Base-by-base conservation (phyloP, 768 basidiomycete species). In the Russula earlei region DNA sequence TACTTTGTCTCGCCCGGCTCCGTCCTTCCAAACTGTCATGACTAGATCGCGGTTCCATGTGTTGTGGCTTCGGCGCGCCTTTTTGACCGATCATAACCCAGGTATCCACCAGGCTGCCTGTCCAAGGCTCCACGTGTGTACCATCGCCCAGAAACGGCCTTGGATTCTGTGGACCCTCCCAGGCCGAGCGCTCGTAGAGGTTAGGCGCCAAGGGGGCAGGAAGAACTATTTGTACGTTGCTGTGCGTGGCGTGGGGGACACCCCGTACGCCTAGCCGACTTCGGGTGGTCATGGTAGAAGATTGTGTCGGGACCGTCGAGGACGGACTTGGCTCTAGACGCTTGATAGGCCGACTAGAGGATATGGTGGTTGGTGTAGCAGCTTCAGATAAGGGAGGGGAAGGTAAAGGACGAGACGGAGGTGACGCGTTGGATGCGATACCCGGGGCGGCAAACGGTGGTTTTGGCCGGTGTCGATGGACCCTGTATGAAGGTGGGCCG, bases 211-310 rank as follows among this genome's bases (percentile, higher is more conserved):
- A 75, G 2, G 85, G 87, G 1, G 78, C 67, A 0, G 87, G 87
- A 4, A 87, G 71, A 15, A 90, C 69, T 50, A 89, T 81, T 62
- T 87, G 79, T 51, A 88, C 69, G 52, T 75, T 75, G 65, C 74
- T 83, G 55, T 78, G 76, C 0, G 76, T 79, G 5, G 74, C 72
- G 64, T 89, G 85, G 20, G 86, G 85, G 1, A 76, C 67, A 33
- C 84, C 84, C 17, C 79, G 75, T 24, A 81, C 64, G 24, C 45
- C 51, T 20, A 43, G 42, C 41, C 52, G 64, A 53, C 63, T 62
- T 51, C 47, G 67, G 58, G 50, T 55, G 49, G 45, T 56, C 55
- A 25, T 53, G 55, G 41, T 60, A 22, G 44, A 34, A 34, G 25
- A 44, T 5, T 22, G 60, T 58, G 25, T 52, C 12, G 61, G 52